phyloP scores from a whole-genome alignment of 2,329 filamentous ascomycete genomes.

The Neofusicoccum ribis region DNA sequence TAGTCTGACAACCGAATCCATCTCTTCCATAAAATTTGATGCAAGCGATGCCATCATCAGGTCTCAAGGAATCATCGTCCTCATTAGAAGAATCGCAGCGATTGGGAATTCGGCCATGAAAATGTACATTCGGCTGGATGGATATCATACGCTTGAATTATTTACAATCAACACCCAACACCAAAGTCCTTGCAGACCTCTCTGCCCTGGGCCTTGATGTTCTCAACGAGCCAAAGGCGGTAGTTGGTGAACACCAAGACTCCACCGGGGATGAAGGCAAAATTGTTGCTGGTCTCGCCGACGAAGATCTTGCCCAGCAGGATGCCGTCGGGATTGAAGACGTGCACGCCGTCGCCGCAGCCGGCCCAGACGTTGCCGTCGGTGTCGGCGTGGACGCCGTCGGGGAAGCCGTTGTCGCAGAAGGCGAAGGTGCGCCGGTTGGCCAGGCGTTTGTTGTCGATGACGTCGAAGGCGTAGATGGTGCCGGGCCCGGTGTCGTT shows the following conservation, averaged over 20 bases:
- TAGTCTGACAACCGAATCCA: no score
- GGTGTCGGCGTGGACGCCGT: conserved; percentile 58
- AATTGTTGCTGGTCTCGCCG: conserved; percentile 40
- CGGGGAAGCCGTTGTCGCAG: conserved; percentile 55
- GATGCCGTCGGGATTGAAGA: conserved; percentile 53
- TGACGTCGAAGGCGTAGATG: conserved; percentile 46
- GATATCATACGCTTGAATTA: no score
- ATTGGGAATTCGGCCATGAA: no score
- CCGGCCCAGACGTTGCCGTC: conserved; percentile 58
- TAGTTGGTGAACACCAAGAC: conserved; percentile 38
- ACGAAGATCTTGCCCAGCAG: conserved; percentile 60
- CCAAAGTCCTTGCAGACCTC: conserved; percentile 39
- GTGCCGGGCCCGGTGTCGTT: conserved; percentile 43
- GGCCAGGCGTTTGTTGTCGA: conserved; percentile 38
- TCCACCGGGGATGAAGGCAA: conserved; percentile 37
- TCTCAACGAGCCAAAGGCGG: conserved; percentile 39
- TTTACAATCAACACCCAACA: not conserved
- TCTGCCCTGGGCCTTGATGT: conserved; percentile 34
- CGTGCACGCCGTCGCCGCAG: conserved; percentile 56
- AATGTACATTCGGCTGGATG: no score
- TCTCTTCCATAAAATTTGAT: no score
- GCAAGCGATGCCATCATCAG: no score
- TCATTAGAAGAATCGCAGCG: no score
- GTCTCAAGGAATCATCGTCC: no score
- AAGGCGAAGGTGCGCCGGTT: conserved; percentile 56